Percentiles rank a stretch among this genome's conserved stretches.
Evolutionary conservation across 306 rosid genomes (phyloP).

Genomic region (Delonix regia): DNA sequence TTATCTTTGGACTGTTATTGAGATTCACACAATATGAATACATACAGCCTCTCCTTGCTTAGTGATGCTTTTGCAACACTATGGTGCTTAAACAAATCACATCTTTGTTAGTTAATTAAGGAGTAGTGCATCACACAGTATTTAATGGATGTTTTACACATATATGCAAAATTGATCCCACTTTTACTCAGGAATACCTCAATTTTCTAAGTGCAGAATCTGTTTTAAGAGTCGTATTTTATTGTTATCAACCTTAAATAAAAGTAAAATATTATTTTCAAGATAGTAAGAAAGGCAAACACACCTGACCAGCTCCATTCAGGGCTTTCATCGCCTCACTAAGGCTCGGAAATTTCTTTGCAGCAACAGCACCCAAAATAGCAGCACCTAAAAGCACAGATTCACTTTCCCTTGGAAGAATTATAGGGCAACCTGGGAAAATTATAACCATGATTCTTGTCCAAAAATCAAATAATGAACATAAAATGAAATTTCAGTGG

Average conservation of each 20-base stretch:
- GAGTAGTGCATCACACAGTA: conserved; percentile 17
- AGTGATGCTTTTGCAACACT: neutral
- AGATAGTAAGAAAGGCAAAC: conserved; percentile 32
- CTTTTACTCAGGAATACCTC: conserved; percentile 1
- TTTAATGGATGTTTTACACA: neutral
- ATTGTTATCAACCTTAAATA: neutral
- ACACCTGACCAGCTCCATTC: conserved; percentile 91
- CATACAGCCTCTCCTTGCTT: conserved; percentile 15
- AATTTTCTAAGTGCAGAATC: conserved; percentile 8
- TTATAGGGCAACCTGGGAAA: conserved; percentile 78
- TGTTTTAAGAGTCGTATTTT: neutral
- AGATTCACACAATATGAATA: neutral
- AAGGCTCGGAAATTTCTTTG: conserved; percentile 67
- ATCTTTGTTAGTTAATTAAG: neutral
- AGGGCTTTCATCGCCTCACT: conserved; percentile 88
- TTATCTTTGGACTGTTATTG: neutral
- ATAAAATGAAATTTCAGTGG: neutral
- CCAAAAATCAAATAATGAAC: neutral
- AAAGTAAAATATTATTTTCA: neutral
- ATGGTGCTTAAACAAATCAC: conserved; percentile 4
- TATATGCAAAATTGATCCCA: neutral
- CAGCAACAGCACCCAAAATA: conserved; percentile 91
- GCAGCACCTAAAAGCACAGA: conserved; percentile 97
- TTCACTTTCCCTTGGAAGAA: conserved; percentile 94
- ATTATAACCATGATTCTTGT: conserved; percentile 16